phyloP scores from a whole-genome alignment of 1,139 yeast species.

The Geotrichum fermentans region DNA sequence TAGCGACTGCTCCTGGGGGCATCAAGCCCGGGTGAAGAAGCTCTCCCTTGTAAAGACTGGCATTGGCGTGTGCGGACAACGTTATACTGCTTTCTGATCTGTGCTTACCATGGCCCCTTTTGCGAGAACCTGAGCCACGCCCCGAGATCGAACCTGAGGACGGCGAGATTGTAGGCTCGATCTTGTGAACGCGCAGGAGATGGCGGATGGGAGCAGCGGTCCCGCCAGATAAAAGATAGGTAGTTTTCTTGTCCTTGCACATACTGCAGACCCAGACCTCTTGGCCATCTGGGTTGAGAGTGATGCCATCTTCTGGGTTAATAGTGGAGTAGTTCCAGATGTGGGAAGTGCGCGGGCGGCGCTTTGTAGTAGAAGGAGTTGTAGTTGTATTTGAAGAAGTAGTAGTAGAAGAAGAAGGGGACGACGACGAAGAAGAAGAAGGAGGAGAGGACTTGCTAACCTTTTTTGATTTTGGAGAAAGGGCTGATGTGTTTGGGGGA shows the following conservation, averaged over 20 bases:
- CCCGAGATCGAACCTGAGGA: not conserved
- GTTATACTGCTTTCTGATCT: constrained; percentile 15
- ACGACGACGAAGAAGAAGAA: not conserved
- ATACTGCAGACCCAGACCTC: constrained; percentile 21
- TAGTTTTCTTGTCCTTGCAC: constrained; percentile 19
- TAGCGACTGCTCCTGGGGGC: constrained; percentile 2
- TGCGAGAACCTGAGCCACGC: not conserved
- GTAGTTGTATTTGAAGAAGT: not conserved
- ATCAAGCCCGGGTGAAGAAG: constrained; percentile 7
- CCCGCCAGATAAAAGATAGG: constrained; percentile 21
- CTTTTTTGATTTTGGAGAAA: constrained; percentile 8
- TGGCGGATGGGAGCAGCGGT: constrained; percentile 23
- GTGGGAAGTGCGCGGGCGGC: constrained; percentile 21
- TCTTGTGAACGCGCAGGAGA: constrained; percentile 18
- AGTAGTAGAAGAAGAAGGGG: not conserved
- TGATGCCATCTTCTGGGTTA: constrained; percentile 20
- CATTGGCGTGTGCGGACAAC: constrained; percentile 8
- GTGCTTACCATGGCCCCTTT: constrained; percentile 15
- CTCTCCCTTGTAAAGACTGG: constrained; percentile 13
- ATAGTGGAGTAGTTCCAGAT: constrained; percentile 21
- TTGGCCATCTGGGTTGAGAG: constrained; percentile 20
- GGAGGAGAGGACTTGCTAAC: constrained; percentile 1
- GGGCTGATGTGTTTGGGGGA: not conserved
- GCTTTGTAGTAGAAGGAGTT: constrained; percentile 5
- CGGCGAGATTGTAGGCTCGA: constrained; percentile 16